Evolutionary conservation across 352 stramenopile species (phyloP).

Genomic region (Phytophthora sansomeana): DNA sequence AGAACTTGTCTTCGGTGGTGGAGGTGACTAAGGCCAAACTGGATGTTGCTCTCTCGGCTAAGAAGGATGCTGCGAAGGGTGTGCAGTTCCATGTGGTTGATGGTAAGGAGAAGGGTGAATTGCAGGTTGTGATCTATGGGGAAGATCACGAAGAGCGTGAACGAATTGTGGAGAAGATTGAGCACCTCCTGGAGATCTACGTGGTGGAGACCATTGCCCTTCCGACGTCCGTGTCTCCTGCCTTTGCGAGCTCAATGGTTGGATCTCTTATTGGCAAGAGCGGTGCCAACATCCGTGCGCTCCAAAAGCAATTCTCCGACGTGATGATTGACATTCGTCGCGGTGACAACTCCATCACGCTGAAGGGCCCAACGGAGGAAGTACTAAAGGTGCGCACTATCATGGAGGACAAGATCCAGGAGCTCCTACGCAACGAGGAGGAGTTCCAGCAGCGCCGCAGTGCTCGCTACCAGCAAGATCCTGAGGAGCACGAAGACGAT

Average conservation of each 20-base stretch:
- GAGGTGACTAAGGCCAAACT: conserved; percentile 55
- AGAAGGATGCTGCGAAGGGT: conserved; percentile 58
- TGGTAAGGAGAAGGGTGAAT: conserved; percentile 41
- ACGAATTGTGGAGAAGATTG: conserved; percentile 66
- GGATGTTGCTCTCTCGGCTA: conserved; percentile 55
- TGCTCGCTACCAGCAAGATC: conserved; percentile 42
- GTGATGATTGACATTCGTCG: conserved; percentile 76
- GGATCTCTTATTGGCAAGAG: conserved; percentile 84
- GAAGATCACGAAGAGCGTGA: conserved; percentile 65
- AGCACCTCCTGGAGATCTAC: conserved; percentile 62
- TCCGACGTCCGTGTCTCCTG: conserved; percentile 44
- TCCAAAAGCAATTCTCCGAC: conserved; percentile 70
- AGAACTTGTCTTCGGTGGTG: conserved; percentile 56
- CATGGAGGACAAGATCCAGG: conserved; percentile 79
- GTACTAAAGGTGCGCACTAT: conserved; percentile 63
- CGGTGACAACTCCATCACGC: conserved; percentile 51
- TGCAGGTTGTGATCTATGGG: conserved; percentile 68
- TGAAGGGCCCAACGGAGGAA: conserved; percentile 62
- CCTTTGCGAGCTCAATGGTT: conserved; percentile 55
- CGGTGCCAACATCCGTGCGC: conserved; percentile 72
- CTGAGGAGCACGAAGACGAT: conserved; percentile 37
- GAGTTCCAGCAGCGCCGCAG: conserved; percentile 53
- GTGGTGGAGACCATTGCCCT: conserved; percentile 61
- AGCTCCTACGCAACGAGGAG: conserved; percentile 61
- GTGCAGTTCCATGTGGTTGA: conserved; percentile 68